These are phyloP conservation scores for Candida smagusa DNA, from an alignment of 1,139 yeast genomes.

Conservation along the genomic window DNA sequence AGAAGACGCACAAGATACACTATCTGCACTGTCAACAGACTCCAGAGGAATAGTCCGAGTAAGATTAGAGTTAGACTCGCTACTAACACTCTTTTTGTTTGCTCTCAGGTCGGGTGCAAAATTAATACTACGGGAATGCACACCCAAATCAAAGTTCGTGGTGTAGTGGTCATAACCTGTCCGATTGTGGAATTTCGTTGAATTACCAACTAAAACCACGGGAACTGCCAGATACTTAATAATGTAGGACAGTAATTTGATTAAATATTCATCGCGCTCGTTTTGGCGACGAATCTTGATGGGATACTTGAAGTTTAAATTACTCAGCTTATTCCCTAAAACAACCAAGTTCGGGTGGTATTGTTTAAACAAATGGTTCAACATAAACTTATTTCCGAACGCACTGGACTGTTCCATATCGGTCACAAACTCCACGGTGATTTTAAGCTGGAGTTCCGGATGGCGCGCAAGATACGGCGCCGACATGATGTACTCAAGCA, in stretches of 20 bases:
- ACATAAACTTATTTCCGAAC: slow-evolving; percentile 34
- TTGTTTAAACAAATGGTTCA: slow-evolving; percentile 35
- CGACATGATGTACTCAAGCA: slow-evolving; percentile 38
- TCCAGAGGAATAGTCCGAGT: not conserved
- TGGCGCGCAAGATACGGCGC: slow-evolving; percentile 18
- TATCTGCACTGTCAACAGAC: slow-evolving; percentile 4
- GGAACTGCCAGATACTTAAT: slow-evolving; percentile 43
- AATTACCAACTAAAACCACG: slow-evolving; percentile 36
- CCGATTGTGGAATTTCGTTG: slow-evolving; percentile 12
- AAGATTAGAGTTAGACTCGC: not conserved
- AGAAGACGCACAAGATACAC: slow-evolving; percentile 3
- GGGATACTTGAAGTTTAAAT: slow-evolving; percentile 45
- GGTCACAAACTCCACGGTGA: slow-evolving; percentile 55
- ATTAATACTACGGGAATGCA: not conserved
- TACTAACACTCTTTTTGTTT: not conserved
- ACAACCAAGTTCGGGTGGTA: slow-evolving; percentile 40
- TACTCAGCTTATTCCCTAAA: slow-evolving; percentile 36
- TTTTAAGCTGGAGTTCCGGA: slow-evolving; percentile 34
- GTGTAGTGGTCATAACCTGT: slow-evolving; percentile 10
- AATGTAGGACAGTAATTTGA: slow-evolving; percentile 39
- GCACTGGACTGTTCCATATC: slow-evolving; percentile 10
- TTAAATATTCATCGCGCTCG: slow-evolving; percentile 23
- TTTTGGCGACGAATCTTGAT: slow-evolving; percentile 24
- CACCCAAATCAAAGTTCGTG: slow-evolving; percentile 8
- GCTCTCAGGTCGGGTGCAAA: not conserved